Evolutionary conservation across 1,139 yeast genomes (phyloP).

Genomic region (Sugiyamaella paludigena): DNA sequence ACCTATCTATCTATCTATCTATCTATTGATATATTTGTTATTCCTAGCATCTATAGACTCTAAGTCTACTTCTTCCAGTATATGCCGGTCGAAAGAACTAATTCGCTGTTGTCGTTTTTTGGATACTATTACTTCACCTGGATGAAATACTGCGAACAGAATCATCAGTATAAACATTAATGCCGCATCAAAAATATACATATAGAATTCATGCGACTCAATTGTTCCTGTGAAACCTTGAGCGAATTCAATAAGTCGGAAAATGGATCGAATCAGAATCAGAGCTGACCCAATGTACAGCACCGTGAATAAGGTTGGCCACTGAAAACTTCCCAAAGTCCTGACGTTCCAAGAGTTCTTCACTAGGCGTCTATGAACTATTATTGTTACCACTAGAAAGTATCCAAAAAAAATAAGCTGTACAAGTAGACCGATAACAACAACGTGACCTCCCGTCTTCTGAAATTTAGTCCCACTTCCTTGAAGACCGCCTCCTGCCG

Average conservation of each 20-base stretch:
- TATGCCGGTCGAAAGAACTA: too few species aligned
- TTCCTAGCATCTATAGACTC: too few species aligned
- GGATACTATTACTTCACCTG: conserved; percentile 15
- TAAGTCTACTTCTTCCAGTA: too few species aligned
- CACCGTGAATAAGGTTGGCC: conserved; percentile 26
- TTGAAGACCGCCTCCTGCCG: conserved; percentile 45
- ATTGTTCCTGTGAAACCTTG: conserved; percentile 42
- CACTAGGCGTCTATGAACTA: conserved; percentile 19
- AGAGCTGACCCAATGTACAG: conserved; percentile 36
- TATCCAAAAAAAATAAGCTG: conserved; percentile 42
- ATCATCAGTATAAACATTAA: conserved; percentile 23
- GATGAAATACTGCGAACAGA: conserved; percentile 15
- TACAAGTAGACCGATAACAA: conserved; percentile 33
- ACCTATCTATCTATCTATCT: too few species aligned
- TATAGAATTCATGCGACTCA: conserved; percentile 40
- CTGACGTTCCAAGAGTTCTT: conserved; percentile 16
- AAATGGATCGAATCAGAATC: conserved; percentile 44
- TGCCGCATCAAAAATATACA: conserved; percentile 40
- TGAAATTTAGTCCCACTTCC: conserved; percentile 19
- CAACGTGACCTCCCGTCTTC: conserved; percentile 23
- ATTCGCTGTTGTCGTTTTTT: too few species aligned
- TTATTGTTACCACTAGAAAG: conserved; percentile 28
- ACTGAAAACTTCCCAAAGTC: conserved; percentile 35
- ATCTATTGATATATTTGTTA: too few species aligned
- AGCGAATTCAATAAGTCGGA: conserved; percentile 43